Base-by-base conservation (phyloP, 495 filamentous ascomycete genomes). In the Aspergillus indologenus region DNA sequence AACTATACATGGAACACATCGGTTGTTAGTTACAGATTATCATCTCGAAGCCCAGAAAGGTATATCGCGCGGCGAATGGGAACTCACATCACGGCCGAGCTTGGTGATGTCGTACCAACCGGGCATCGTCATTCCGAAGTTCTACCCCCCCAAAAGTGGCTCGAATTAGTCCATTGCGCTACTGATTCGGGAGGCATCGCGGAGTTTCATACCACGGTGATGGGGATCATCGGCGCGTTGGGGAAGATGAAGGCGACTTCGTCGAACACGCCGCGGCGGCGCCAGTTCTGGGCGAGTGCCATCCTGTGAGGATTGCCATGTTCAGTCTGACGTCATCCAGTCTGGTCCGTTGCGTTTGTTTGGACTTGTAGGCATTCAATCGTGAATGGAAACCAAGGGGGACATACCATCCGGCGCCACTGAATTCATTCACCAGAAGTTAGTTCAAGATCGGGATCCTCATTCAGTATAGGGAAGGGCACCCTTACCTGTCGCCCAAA, bases 191-290 rank as follows among this genome's bases (percentile, higher is more conserved):
- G 20, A 6, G 20, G 9, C 52, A 23, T 7, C 21, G 7, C 19
- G 12, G 14, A n/a, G 19, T 49, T 22, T 44, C 84, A 65, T 87
- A 92, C 90, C 63, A 88, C 77, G 42, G 91, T 92, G 68, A 98
- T 90, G 23, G 93, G 91, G 52, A 97, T 96, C 18, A 65, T 72
- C 5, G 93, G 91, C n/a, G 94, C 94, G 76, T 95, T 91, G 7
- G 94, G 94, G 71, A 98, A 88, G 63, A 98, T 83, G 74, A 97
- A 98, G 60, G 89, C 81, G 65, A 94, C 89, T 75, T 97, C 90
- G 49, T 92, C 84, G 68, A 97, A 94, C 63, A 88, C 89, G 64
- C 85, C 81, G 19, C 90, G 83, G 9, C 87, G 83, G 53, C 93
- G 88, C 85, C 88, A 98, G 77, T 94, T 93, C 77, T 96, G 90